These are phyloP conservation scores for Teratosphaeria zuluensis DNA, from an alignment of 2,329 filamentous ascomycete genomes.

Conservation along the genomic window DNA sequence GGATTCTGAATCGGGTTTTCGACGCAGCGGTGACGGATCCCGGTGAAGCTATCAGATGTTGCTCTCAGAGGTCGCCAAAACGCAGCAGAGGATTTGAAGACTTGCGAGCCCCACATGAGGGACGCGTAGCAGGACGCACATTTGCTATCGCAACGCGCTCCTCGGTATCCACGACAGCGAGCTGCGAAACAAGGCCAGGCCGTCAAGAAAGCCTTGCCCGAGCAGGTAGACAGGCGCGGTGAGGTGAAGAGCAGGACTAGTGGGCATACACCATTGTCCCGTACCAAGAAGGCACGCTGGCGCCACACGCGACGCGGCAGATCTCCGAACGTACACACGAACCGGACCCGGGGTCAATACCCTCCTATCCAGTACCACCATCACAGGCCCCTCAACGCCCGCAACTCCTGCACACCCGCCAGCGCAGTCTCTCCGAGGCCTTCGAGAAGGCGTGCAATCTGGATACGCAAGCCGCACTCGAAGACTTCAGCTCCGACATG, in stretches of 20 bases:
- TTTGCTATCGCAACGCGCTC: background rate
- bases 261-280: background rate
- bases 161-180: background rate
- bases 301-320: background rate
- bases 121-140: background rate
- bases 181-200: background rate
- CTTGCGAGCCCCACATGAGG: background rate
- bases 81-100: background rate
- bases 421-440: constrained; percentile 4
- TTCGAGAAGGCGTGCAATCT: constrained; percentile 22
- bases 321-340: background rate
- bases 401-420: background rate
- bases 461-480: constrained; percentile 13
- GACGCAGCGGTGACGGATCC: background rate
- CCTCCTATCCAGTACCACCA: background rate
- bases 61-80: background rate
- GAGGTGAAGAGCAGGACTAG: background rate
- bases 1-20: background rate
- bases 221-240: background rate
- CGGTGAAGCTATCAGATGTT: background rate
- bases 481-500: constrained; percentile 37
- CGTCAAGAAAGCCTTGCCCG: background rate
- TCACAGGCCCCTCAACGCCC: background rate
- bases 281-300: background rate
- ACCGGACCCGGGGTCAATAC: background rate